These are phyloP conservation scores for Gracilariopsis chorda DNA, from an alignment of 23 red algal genomes.

Conservation along the genomic window DNA sequence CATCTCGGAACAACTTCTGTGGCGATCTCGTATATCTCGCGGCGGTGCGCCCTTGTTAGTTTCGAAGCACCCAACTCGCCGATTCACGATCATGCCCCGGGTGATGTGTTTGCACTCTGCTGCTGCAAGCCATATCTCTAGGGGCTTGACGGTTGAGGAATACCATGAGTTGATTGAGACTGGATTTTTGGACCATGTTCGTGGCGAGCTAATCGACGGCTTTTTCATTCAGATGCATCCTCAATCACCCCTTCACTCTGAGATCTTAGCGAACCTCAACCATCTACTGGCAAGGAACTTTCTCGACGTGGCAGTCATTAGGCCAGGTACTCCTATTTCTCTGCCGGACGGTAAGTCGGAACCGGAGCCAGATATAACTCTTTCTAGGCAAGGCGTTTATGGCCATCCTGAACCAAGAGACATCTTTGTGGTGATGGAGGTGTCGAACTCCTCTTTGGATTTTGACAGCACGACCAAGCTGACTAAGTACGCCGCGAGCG, in stretches of 20 bases:
- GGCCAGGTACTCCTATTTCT: slow-evolving; percentile 10
- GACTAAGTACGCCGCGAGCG: background rate
- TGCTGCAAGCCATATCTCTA: no score
- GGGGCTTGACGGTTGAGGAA: no score
- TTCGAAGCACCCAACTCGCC: no score
- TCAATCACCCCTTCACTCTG: background rate
- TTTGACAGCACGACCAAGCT: slow-evolving; percentile 17
- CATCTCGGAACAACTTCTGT: no score
- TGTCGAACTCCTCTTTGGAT: background rate
- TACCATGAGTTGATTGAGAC: no score
- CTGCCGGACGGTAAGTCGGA: slow-evolving; percentile 14
- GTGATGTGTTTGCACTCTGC: no score
- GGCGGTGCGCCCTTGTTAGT: no score
- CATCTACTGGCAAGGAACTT: background rate
- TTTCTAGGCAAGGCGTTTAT: background rate
- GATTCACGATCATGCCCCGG: no score
- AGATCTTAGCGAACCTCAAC: background rate
- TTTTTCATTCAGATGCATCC: no score
- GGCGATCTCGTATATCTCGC: no score
- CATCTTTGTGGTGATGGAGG: slow-evolving; percentile 33
- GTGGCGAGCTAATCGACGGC: no score
- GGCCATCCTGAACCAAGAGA: slow-evolving; percentile 3
- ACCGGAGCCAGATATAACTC: slow-evolving; percentile 27
- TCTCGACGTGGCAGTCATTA: slow-evolving; percentile 5
- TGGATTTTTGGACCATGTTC: no score